Evolutionary conservation across 495 filamentous ascomycete genomes (phyloP).

Genomic region (Copromyces sp.): DNA sequence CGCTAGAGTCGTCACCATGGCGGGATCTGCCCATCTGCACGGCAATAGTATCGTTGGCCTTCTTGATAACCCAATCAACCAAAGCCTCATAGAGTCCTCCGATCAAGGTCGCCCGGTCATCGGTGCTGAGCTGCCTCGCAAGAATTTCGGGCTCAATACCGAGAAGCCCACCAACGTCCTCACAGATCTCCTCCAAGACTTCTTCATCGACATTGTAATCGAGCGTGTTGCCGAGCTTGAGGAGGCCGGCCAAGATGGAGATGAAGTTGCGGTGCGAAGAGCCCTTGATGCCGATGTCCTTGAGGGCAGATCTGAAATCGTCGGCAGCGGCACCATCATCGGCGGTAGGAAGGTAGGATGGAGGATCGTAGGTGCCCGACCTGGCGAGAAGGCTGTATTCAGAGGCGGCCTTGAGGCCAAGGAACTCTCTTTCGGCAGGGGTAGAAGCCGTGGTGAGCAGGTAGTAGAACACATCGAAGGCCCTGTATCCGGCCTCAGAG

Average conservation of each 20-base stretch:
- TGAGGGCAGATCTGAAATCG: conserved; percentile 75
- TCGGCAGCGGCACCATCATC: conserved; percentile 91
- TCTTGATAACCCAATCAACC: conserved; percentile 86
- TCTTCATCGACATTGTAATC: conserved; percentile 82
- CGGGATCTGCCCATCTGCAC: conserved; percentile 54
- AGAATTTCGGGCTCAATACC: conserved; percentile 83
- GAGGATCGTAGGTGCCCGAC: conserved; percentile 79
- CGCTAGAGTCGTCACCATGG: conserved; percentile 53
- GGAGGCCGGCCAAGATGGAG: conserved; percentile 70
- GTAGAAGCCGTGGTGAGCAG: conserved; percentile 83
- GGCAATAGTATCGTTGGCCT: conserved; percentile 82
- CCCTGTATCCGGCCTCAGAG: conserved; percentile 68
- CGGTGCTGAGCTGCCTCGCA: conserved; percentile 63
- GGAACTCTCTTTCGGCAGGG: conserved; percentile 79
- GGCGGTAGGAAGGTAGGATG: conserved; percentile 81
- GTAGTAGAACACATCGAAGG: conserved; percentile 99
- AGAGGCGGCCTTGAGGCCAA: conserved; percentile 73
- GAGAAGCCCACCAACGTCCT: conserved; percentile 78
- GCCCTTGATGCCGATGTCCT: conserved; percentile 87
- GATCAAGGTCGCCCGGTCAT: conserved; percentile 73
- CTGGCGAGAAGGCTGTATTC: conserved; percentile 68
- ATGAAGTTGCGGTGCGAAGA: conserved; percentile 67
- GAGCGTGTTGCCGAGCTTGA: conserved; percentile 85
- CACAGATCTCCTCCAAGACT: conserved; percentile 72
- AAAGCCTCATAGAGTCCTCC: conserved; percentile 85